Base-by-base conservation (phyloP, 768 basidiomycete genomes). In the Holtermannia corniformis region DNA sequence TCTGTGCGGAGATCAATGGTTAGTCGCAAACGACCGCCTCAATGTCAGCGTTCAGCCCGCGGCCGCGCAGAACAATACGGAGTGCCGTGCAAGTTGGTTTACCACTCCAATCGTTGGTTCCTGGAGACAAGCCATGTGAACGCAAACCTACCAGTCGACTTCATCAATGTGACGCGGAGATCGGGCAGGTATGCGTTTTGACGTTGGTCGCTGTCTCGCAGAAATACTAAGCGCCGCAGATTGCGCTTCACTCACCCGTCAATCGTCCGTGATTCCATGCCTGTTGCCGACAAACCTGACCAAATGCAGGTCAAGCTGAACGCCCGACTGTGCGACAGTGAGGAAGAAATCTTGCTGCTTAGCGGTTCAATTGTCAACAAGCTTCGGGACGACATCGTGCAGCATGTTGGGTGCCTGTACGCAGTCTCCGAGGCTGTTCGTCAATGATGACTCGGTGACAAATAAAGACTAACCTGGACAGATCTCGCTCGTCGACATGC, bases 401-500 rank as follows among this genome's bases (percentile, higher is more conserved):
- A 74, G 0, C 76, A 87, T 52, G 79, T 91, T 40, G 85, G 59
- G 4, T 58, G 53, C 43, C 75, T 99, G 22, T 93, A 93, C 75
- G 85, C 86, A 54, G 85, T 86, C 5, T 87, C 88, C 0, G 95
- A 97, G 75, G 89, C 89, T 21, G 86, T 89, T 58, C 50, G 76
- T 64, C 13, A n/a, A n/a, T 23, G 0, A 13, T 20, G n/a, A 52
- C 24, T n/a, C 40, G 14, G 32, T 11, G 13, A 23, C 12, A 27
- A 25, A 25, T 41, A 1, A 41, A 11, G 32, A 21, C 41, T 27
- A 27, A 45, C 13, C 13, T n/a, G n/a, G n/a, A 2, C 49, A 90
- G 88, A 79, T 95, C 19, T 88, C 91, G 0, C 74, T 90, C 51
- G 72, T 93, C 1, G 95, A 99, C 65, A 84, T 97, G 77, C 72